These are phyloP conservation scores for Suillus alpinus DNA, from an alignment of 768 basidiomycete genomes.

Conservation along the genomic window DNA sequence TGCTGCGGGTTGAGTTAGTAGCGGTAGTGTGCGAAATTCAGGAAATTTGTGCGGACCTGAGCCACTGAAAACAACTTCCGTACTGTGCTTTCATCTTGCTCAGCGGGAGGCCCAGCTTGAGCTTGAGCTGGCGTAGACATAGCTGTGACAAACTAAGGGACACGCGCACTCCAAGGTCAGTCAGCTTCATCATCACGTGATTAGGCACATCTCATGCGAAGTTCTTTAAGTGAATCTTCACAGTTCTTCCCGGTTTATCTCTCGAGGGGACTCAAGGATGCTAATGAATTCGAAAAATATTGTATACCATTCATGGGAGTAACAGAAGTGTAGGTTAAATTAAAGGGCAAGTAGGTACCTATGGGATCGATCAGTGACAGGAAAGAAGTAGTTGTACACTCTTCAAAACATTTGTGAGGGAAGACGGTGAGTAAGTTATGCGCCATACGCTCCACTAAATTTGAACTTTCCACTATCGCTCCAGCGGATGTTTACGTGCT, in stretches of 20 bases:
- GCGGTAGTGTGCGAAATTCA: background rate
- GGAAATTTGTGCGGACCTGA: constrained; percentile 36
- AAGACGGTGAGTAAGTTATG: background rate
- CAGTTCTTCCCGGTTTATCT: background rate
- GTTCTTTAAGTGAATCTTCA: too few relatives aligned
- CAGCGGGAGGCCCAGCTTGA: constrained; percentile 19
- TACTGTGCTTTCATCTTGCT: constrained; percentile 33
- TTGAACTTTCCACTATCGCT: constrained; percentile 53
- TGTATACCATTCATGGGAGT: background rate
- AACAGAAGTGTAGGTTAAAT: background rate
- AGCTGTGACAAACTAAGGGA: constrained; percentile 1
- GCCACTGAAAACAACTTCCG: constrained; percentile 36
- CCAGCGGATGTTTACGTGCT: constrained; percentile 45
- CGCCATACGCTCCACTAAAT: constrained; percentile 50
- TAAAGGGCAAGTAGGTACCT: background rate
- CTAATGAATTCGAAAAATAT: background rate
- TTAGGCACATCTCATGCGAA: background rate
- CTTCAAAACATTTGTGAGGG: background rate
- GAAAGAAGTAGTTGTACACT: background rate
- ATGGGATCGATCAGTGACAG: background rate
- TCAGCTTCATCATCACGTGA: constrained; percentile 1
- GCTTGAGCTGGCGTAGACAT: constrained; percentile 26
- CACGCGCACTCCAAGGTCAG: background rate
- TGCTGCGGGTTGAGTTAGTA: constrained; percentile 42
- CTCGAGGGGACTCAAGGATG: background rate